Evolutionary conservation across 2,329 filamentous ascomycete species (phyloP).

Genomic region (Botrytis elliptica): DNA sequence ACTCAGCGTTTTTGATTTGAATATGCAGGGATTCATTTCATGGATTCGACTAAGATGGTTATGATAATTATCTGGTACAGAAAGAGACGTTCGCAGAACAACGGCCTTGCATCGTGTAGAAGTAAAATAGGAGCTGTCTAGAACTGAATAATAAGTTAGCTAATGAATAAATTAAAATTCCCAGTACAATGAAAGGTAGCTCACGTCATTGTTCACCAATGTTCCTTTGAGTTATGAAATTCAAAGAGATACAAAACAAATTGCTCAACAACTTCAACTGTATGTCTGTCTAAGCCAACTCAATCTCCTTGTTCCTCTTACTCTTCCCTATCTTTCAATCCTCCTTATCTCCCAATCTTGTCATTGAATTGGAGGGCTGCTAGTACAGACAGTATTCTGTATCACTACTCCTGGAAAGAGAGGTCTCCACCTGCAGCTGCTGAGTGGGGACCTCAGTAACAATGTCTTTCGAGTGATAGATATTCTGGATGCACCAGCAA

Average conservation of each 20-base stretch:
- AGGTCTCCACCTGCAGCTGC: neutral
- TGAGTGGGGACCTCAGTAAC: neutral
- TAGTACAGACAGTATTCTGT: neutral
- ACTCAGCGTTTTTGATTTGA: neutral
- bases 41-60: fast-evolving
- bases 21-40: neutral
- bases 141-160: neutral
- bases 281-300: neutral
- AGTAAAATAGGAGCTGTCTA: neutral
- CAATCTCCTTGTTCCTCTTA: neutral
- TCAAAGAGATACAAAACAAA: neutral
- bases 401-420: neutral
- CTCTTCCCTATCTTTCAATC: too few relatives aligned
- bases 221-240: neutral
- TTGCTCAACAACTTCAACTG: neutral
- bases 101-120: neutral
- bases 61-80: too few relatives aligned
- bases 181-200: too few relatives aligned
- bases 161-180: fast-evolving
- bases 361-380: neutral
- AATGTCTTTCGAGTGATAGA: neutral
- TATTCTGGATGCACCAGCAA: neutral
- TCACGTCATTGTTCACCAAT: neutral
- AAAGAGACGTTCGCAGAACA: neutral
- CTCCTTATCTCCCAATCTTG: neutral